These are phyloP conservation scores for Auriscalpium vulgare DNA, from an alignment of 768 basidiomycete species.

Conservation along the genomic window DNA sequence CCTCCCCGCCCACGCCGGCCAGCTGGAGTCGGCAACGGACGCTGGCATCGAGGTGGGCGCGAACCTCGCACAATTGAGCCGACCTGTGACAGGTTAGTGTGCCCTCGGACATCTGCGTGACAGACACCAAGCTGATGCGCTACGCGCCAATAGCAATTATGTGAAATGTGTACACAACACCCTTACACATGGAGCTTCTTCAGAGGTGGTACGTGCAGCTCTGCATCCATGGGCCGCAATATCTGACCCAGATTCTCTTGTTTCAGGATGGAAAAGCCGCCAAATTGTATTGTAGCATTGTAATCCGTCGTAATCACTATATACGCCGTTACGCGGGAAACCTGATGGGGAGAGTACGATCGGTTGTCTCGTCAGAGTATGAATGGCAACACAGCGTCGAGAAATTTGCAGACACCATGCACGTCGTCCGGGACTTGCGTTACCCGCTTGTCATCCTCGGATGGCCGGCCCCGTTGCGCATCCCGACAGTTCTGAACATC, in stretches of 20 bases:
- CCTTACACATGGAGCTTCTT: constrained; percentile 49
- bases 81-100: constrained; percentile 34
- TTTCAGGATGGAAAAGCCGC: constrained; percentile 25
- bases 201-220: constrained; percentile 26
- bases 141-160: constrained; percentile 27
- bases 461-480: no score
- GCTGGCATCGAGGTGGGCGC: constrained; percentile 34
- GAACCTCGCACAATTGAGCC: constrained; percentile 54
- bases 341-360: no score
- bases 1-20: constrained; percentile 33
- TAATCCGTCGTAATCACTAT: no score
- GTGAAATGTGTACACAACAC: constrained; percentile 30
- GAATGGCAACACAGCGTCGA: no score
- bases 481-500: no score
- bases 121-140: background rate
- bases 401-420: no score
- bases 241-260: constrained; percentile 11
- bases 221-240: background rate
- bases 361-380: no score
- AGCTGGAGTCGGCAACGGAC: constrained; percentile 37
- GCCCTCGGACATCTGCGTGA: background rate
- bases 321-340: no score
- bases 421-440: no score
- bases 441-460: no score
- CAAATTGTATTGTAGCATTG: constrained; percentile 2